phyloP scores from a whole-genome alignment of 495 filamentous ascomycete species.

The Aspergillus wentii region DNA sequence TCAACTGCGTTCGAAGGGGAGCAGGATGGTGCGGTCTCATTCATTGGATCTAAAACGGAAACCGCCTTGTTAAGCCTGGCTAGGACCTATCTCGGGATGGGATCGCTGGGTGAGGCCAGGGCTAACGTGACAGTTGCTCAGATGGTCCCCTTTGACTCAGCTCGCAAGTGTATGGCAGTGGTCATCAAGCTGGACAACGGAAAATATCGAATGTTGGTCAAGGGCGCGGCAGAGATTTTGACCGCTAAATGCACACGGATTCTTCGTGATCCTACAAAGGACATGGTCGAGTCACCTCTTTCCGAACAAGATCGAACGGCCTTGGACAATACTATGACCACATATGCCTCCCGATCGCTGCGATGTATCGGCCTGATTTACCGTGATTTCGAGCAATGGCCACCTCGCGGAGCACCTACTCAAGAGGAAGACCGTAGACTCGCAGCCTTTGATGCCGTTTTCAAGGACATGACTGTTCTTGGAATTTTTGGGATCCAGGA shows the following conservation, averaged over 20 bases:
- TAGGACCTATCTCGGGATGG: conserved; percentile 71
- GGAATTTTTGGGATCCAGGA: conserved; percentile 86
- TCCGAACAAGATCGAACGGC: conserved; percentile 53
- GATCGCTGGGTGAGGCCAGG: conserved; percentile 62
- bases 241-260: conserved; percentile 66
- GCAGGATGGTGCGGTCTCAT: conserved; percentile 57
- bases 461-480: conserved; percentile 71
- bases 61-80: conserved; percentile 76
- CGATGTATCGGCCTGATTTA: conserved; percentile 85
- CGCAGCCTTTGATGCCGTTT: conserved; percentile 74
- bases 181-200: conserved; percentile 64
- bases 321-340: conserved; percentile 61
- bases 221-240: conserved; percentile 88
- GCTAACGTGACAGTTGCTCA: conserved; percentile 65
- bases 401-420: conserved; percentile 61
- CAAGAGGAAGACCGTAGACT: conserved; percentile 65
- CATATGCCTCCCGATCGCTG: conserved; percentile 76
- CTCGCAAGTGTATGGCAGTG: conserved; percentile 83
- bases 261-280: conserved; percentile 64
- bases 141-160: conserved; percentile 81
- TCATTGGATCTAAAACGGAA: conserved; percentile 88
- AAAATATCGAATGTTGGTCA: conserved; percentile 69
- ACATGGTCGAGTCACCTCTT: conserved; percentile 49
- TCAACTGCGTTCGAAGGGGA: conserved; percentile 88
- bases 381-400: conserved; percentile 86